Percentiles rank a stretch among this genome's conserved stretches.
Conservation (phyloP, 495 filamentous ascomycete species). For the Chaetomium fimeti region DNA sequence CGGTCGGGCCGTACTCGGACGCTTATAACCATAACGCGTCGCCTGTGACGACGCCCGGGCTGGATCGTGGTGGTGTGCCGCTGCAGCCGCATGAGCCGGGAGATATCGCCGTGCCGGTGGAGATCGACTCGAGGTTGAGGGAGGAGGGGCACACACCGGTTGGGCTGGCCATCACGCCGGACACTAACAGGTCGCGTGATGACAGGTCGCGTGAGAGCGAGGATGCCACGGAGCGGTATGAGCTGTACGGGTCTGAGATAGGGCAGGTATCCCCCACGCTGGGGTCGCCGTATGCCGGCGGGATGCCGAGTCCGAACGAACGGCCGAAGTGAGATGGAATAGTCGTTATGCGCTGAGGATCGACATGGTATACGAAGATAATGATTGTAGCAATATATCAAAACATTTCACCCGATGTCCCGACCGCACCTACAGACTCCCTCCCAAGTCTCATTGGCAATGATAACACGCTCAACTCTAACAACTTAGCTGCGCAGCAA, state of each 20-base stretch:
- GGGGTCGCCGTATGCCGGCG: slow-evolving; percentile 1
- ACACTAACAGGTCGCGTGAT: not conserved
- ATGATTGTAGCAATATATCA: not conserved
- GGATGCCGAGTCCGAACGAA: slow-evolving; percentile 11
- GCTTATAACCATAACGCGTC: slow-evolving; percentile 12
- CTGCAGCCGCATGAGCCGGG: slow-evolving; percentile 33
- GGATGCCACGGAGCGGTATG: slow-evolving; percentile 23
- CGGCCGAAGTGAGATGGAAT: not conserved
- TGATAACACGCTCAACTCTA: not conserved
- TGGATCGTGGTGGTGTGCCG: slow-evolving; percentile 28
- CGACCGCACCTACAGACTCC: no score
- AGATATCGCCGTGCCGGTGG: slow-evolving; percentile 38
- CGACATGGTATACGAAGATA: not conserved
- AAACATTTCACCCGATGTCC: no score
- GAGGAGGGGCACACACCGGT: not conserved
- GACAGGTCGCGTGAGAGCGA: not conserved
- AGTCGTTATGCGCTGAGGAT: not conserved
- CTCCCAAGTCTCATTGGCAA: not conserved
- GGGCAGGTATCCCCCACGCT: slow-evolving; percentile 14
- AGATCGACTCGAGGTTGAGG: slow-evolving; percentile 34
- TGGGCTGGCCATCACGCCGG: not conserved
- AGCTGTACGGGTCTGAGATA: slow-evolving; percentile 32
- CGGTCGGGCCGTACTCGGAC: slow-evolving; percentile 39
- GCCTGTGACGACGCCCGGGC: slow-evolving; percentile 23
- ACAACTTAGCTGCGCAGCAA: not conserved